These are phyloP conservation scores for Crucibulum laeve DNA, from an alignment of 768 basidiomycete species.

Conservation along the genomic window DNA sequence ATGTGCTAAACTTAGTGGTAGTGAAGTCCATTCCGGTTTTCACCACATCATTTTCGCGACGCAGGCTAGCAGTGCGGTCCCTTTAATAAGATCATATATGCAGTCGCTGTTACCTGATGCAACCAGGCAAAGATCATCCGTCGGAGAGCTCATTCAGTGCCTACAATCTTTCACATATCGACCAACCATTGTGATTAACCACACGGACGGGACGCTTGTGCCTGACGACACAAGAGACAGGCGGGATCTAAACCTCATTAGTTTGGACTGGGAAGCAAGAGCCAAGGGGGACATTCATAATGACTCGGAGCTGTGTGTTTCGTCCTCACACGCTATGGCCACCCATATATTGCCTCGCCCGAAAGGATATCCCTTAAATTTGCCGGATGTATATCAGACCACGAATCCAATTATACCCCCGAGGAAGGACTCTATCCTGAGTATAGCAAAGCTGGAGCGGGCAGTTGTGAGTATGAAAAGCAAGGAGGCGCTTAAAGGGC, in stretches of 20 bases:
- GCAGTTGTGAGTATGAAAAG: conserved; percentile 50
- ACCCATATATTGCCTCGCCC: conserved; percentile 55
- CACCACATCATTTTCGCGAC: conserved; percentile 71
- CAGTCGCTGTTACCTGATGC: conserved; percentile 27
- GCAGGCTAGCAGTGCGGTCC: conserved; percentile 61
- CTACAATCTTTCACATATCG: conserved; percentile 52
- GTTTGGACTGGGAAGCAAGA: conserved; percentile 7
- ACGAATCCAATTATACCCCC: conserved; percentile 68
- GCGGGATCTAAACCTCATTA: conserved; percentile 64
- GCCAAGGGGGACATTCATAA: conserved; percentile 8
- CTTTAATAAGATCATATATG: conserved; percentile 45
- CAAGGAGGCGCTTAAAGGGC: conserved; percentile 43
- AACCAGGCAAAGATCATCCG: conserved; percentile 18
- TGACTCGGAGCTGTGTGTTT: conserved; percentile 25
- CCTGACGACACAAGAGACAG: conserved; percentile 46
- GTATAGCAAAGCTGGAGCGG: conserved; percentile 57
- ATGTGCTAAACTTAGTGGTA: conserved; percentile 24
- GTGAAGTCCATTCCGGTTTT: conserved; percentile 40
- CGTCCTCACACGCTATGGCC: conserved; percentile 58
- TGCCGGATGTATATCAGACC: conserved; percentile 55
- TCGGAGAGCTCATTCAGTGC: conserved; percentile 40
- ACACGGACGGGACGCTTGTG: conserved; percentile 57
- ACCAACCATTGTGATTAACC: conserved; percentile 61
- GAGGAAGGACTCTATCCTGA: conserved; percentile 42
- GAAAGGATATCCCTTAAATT: conserved; percentile 22